These are phyloP conservation scores for Hemileccinum impolitum DNA, from an alignment of 768 basidiomycete species.

Conservation along the genomic window DNA sequence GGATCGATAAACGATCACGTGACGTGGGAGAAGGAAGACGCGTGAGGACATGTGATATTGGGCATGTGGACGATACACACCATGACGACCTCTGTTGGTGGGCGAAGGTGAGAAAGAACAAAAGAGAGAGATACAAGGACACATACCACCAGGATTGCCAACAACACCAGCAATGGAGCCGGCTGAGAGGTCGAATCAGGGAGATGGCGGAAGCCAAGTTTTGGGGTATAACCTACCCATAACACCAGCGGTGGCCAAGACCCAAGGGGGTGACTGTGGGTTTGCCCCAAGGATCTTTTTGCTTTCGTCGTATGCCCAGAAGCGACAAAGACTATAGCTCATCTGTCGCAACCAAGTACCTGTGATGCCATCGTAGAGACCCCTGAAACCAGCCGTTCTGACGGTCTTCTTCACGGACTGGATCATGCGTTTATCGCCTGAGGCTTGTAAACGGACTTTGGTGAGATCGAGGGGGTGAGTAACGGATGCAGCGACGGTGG, in stretches of 20 bases:
- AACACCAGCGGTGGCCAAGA: slow-evolving; percentile 75
- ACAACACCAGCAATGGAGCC: slow-evolving; percentile 83
- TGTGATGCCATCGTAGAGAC: slow-evolving; percentile 81
- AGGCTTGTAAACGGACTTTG: slow-evolving; percentile 88
- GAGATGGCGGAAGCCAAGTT: neutral
- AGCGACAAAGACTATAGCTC: slow-evolving; percentile 90
- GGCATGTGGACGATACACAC: slow-evolving; percentile 25
- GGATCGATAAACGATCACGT: slow-evolving; percentile 15
- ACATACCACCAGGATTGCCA: slow-evolving; percentile 83
- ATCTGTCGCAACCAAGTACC: slow-evolving; percentile 92
- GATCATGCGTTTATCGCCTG: slow-evolving; percentile 90
- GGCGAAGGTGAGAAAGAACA: neutral
- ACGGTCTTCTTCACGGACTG: slow-evolving; percentile 80
- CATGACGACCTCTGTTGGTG: slow-evolving; percentile 68
- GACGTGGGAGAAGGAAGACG: neutral
- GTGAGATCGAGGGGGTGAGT: slow-evolving; percentile 88
- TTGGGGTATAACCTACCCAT: slow-evolving; percentile 60
- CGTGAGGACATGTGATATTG: slow-evolving; percentile 16
- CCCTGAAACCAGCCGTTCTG: slow-evolving; percentile 65
- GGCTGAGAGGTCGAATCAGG: slow-evolving; percentile 40
- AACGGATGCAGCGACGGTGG: slow-evolving; percentile 84
- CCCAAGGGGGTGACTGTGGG: slow-evolving; percentile 70
- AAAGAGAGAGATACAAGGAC: slow-evolving; percentile 10
- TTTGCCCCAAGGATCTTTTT: slow-evolving; percentile 76
- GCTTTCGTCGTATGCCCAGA: slow-evolving; percentile 91